Base-by-base conservation (phyloP, 495 filamentous ascomycete species). In the Penicillium alfredii region DNA sequence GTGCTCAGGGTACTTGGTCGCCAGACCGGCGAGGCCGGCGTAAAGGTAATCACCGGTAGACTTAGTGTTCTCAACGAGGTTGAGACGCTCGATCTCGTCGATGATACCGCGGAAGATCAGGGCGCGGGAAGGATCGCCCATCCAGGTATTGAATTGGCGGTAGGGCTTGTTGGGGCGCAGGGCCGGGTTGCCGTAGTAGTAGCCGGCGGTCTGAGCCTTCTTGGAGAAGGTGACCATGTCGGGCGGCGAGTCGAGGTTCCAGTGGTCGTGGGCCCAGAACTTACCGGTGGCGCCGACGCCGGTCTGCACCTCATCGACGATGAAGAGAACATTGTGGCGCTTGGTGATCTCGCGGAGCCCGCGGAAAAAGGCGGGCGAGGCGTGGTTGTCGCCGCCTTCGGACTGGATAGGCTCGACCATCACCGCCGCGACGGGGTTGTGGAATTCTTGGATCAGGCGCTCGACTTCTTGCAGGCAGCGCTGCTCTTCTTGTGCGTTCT, bases 191-290 rank as follows among this genome's bases (percentile, higher is more conserved):
- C 88, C 86, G 56, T 76, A 98, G 72, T 94, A 98, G 76, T 93
- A 98, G 20, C 92, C 92, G 19, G 92, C 92, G 6, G 93, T 89
- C 71, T 98, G 92, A 13, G 92, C 93, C 73, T 98, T 98, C 80
- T 98, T 98, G 55, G 77, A 84, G 71, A 98, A 98, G 17, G 92
- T 97, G 20, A 98, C 92, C 81, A 98, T 95, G 69, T 98, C 92
- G 4, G 92, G 93, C 13, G 93, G 88, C 19, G 80, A 66, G 20
- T 69, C 51, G 32, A 97, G 72, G 60, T 83, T 69, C 92, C 92
- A 98, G 76, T 97, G 92, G 44, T 97, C 93, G 69, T 98, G 92
- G 2, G 93, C 92, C 92, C 92, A 98, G 80, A 97, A 97, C 59
- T 85, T 88, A 39, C 92, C 92, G 1, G 92, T 98, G 18, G 67